Percentiles rank a stretch among this genome's conserved stretches.
phyloP scores from a whole-genome alignment of 1,284 basidiomycete species.

The Marasmius sp. region DNA sequence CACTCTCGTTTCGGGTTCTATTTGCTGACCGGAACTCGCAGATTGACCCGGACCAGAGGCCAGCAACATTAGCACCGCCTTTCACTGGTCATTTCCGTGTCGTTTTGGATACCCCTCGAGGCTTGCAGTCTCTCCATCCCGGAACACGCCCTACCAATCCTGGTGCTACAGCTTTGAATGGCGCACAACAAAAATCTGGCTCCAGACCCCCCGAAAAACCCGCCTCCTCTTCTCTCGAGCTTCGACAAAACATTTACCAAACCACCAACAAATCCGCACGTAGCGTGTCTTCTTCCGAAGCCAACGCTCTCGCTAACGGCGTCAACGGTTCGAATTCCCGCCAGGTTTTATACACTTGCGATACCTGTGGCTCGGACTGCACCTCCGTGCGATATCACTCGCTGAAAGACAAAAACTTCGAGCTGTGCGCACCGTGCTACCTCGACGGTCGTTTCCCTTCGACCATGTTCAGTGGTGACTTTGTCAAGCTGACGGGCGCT shows the following conservation, averaged over 20 bases:
- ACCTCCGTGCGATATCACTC: constrained; percentile 89
- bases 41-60: constrained; percentile 97
- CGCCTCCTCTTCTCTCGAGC: constrained; percentile 68
- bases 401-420: constrained; percentile 89
- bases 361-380: constrained; percentile 95
- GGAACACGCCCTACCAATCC: constrained; percentile 68
- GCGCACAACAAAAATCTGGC: constrained; percentile 27
- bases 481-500: constrained; percentile 80
- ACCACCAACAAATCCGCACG: constrained; percentile 83
- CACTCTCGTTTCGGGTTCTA: not conserved
- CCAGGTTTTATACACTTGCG: constrained; percentile 72
- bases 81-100: constrained; percentile 99
- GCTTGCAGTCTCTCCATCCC: constrained; percentile 93
- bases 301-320: constrained; percentile 47
- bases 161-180: constrained; percentile 49
- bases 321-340: constrained; percentile 50
- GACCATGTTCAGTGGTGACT: constrained; percentile 96
- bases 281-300: constrained; percentile 46
- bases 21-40: constrained; percentile 31
- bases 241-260: constrained; percentile 86
- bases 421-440: constrained; percentile 90
- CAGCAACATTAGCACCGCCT: constrained; percentile 91
- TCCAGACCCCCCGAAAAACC: constrained; percentile 17
- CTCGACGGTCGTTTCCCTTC: constrained; percentile 96
- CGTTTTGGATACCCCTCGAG: constrained; percentile 94